phyloP scores from a whole-genome alignment of 2,329 filamentous ascomycete species.

The Penicillium sp. region DNA sequence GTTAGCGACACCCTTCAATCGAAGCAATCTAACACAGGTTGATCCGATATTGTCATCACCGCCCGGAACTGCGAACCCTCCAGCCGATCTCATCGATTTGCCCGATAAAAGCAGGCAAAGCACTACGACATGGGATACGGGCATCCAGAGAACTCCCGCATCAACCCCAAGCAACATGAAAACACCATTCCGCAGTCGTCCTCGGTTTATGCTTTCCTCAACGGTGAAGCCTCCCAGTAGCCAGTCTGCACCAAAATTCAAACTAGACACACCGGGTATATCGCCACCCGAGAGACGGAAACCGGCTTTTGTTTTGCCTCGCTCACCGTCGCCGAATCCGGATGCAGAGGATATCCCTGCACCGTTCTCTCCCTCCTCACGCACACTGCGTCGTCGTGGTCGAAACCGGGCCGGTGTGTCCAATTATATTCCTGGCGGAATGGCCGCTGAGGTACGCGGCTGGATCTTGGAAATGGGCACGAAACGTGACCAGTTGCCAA shows the following conservation, averaged over 20 bases:
- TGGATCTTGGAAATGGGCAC: constrained; percentile 43
- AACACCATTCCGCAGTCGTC: constrained; percentile 30
- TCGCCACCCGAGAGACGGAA: constrained; percentile 29
- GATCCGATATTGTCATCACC: constrained; percentile 26
- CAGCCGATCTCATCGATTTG: background rate
- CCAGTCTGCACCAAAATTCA: constrained; percentile 14
- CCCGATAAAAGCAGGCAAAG: constrained; percentile 14
- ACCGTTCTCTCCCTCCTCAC: constrained; percentile 40
- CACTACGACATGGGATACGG: background rate
- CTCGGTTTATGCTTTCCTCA: constrained; percentile 32
- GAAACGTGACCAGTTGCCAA: constrained; percentile 27
- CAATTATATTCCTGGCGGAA: constrained; percentile 38
- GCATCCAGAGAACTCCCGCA: constrained; percentile 12
- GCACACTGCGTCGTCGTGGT: constrained; percentile 33
- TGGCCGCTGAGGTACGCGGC: constrained; percentile 43
- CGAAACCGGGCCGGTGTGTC: constrained; percentile 22
- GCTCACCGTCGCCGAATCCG: constrained; percentile 34
- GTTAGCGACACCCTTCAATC: background rate
- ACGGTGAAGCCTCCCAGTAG: constrained; percentile 23
- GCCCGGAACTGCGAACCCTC: constrained; percentile 12
- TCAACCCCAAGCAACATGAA: constrained; percentile 18
- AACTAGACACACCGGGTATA: constrained; percentile 15
- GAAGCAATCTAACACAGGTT: background rate
- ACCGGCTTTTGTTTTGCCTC: constrained; percentile 41
- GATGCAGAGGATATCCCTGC: constrained; percentile 27